phyloP scores from a whole-genome alignment of 495 filamentous ascomycete species.

The Xylaria flabelliformis region DNA sequence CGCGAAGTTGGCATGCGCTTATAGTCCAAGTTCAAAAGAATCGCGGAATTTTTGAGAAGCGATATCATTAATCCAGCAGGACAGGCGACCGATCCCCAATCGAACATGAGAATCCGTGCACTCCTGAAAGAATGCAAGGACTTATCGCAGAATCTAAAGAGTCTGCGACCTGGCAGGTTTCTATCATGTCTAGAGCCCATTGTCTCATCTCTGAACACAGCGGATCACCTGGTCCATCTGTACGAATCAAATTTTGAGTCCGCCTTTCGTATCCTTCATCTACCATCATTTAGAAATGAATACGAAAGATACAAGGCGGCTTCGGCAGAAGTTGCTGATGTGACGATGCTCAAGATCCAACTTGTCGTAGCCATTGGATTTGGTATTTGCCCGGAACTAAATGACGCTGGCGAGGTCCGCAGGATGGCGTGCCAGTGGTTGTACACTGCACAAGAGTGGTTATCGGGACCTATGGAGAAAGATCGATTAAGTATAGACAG shows the following conservation, averaged over 20 bases:
- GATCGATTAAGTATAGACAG: constrained; percentile 53
- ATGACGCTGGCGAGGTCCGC: constrained; percentile 41
- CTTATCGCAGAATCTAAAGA: constrained; percentile 1
- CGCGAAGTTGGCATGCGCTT: not conserved
- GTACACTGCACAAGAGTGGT: constrained; percentile 60
- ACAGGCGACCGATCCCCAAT: not conserved
- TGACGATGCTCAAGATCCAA: constrained; percentile 54
- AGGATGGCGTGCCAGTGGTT: constrained; percentile 60
- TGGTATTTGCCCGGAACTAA: constrained; percentile 47
- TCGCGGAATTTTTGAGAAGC: not conserved
- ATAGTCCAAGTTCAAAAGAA: constrained; percentile 13
- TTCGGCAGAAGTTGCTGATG: not conserved
- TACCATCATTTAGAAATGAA: not conserved
- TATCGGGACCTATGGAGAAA: constrained; percentile 53
- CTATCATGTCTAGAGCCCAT: constrained; percentile 13
- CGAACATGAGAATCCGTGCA: not conserved
- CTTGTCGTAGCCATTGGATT: constrained; percentile 60
- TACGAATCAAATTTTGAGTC: constrained; percentile 6
- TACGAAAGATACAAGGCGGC: constrained; percentile 4
- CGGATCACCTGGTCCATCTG: not conserved
- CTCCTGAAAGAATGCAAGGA: constrained; percentile 16
- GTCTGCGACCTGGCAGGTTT: not conserved
- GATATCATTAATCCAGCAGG: not conserved
- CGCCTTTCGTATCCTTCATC: constrained; percentile 12
- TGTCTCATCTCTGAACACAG: not conserved